phyloP scores from a whole-genome alignment of 345 rosid genomes.

The Acer negundo region DNA sequence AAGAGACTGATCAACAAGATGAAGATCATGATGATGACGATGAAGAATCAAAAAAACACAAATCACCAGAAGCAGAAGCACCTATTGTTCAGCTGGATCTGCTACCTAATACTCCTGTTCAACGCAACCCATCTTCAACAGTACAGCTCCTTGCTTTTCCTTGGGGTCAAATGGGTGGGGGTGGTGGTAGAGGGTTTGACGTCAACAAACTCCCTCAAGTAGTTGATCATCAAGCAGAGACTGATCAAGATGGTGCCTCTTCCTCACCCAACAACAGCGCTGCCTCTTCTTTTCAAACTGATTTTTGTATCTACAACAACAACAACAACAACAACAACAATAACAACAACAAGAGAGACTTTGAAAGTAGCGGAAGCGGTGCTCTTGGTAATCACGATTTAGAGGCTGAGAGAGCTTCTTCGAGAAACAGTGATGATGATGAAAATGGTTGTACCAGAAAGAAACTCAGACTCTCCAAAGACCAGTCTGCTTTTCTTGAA shows the following conservation, averaged over 20 bases:
- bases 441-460: slow-evolving; percentile 33
- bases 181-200: slow-evolving; percentile 21
- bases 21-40: not conserved
- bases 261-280: slow-evolving; percentile 25
- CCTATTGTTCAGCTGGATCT: slow-evolving; percentile 38
- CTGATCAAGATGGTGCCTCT: slow-evolving; percentile 14
- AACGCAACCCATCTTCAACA: slow-evolving; percentile 14
- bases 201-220: slow-evolving; percentile 24
- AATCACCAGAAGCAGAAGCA: not conserved
- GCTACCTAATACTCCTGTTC: slow-evolving; percentile 33
- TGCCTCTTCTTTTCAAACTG: slow-evolving; percentile 14
- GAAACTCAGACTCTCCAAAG: slow-evolving; percentile 71
- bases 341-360: slow-evolving; percentile 1
- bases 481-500: slow-evolving; percentile 70
- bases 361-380: not conserved
- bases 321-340: not conserved
- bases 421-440: slow-evolving; percentile 21
- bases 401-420: slow-evolving; percentile 14
- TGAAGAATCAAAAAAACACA: not conserved
- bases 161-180: not conserved
- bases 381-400: not conserved
- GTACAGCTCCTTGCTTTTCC: not conserved
- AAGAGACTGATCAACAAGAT: not conserved
- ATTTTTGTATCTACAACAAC: slow-evolving; percentile 11
- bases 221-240: slow-evolving; percentile 1